phyloP scores from a whole-genome alignment of 352 stramenopile genomes.

The Pythium phragmitis region DNA sequence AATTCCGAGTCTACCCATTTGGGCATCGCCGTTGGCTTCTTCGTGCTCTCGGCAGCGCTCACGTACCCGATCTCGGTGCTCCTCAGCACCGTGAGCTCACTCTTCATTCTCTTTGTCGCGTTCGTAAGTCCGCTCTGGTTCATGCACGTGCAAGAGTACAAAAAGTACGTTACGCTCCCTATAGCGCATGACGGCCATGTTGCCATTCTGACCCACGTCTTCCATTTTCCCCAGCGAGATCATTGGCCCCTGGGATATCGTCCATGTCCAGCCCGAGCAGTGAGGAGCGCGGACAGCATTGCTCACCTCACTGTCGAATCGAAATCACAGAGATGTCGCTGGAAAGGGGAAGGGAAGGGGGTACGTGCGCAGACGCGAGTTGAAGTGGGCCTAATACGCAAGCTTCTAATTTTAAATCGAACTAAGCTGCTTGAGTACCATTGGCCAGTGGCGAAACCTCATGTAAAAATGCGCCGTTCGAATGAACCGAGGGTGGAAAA shows the following conservation, averaged over 20 bases:
- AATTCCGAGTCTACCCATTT: slow-evolving; percentile 67
- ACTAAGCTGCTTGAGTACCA: background rate
- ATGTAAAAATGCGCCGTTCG: background rate
- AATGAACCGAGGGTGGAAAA: background rate
- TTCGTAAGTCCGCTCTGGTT: slow-evolving; percentile 89
- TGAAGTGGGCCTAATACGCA: slow-evolving; percentile 4
- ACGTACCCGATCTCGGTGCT: slow-evolving; percentile 74
- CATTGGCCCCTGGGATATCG: slow-evolving; percentile 91
- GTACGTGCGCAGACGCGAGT: slow-evolving; percentile 20
- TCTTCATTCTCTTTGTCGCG: slow-evolving; percentile 78
- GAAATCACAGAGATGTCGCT: background rate
- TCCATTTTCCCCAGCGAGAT: slow-evolving; percentile 55
- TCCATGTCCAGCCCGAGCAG: slow-evolving; percentile 44
- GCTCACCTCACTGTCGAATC: too few relatives aligned
- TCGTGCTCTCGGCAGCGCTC: slow-evolving; percentile 65
- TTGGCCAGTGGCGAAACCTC: background rate
- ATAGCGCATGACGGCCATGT: background rate
- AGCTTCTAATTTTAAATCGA: slow-evolving; percentile 15
- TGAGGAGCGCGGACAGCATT: background rate
- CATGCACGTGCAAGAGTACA: slow-evolving; percentile 90
- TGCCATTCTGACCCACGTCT: slow-evolving; percentile 9
- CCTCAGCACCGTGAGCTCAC: slow-evolving; percentile 58
- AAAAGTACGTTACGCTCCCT: slow-evolving; percentile 66
- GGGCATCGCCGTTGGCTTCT: slow-evolving; percentile 63
- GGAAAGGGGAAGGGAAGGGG: background rate